A percentile compares a stretch with the other conserved stretches of the same genome.
phyloP scores from a whole-genome alignment of 1,284 basidiomycete genomes.

The Cutaneotrichosporon sp. region DNA sequence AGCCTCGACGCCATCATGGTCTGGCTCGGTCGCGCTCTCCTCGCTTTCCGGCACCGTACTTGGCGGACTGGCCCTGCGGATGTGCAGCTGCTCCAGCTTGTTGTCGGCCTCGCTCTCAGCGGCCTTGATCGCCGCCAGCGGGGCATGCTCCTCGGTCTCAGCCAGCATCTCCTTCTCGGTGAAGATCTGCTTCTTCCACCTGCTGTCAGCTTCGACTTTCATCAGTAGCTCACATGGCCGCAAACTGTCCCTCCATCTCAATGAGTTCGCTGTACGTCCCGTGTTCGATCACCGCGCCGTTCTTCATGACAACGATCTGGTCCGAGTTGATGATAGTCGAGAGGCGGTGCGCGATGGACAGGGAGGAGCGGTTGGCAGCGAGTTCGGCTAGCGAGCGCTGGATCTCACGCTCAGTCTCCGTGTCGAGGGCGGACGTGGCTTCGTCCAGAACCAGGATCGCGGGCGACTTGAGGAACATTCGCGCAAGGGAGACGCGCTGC shows the following conservation, averaged over 20 bases:
- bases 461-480: slow-evolving; percentile 88
- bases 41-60: slow-evolving; percentile 1
- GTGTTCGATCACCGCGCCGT: slow-evolving; percentile 77
- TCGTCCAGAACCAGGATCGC: slow-evolving; percentile 93
- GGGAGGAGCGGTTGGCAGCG: slow-evolving; percentile 65
- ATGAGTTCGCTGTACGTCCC: slow-evolving; percentile 82
- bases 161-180: slow-evolving; percentile 42
- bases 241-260: slow-evolving; percentile 51
- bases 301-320: slow-evolving; percentile 80
- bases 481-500: slow-evolving; percentile 76
- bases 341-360: slow-evolving; percentile 80
- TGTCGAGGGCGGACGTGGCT: slow-evolving; percentile 93
- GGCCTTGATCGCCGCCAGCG: not conserved
- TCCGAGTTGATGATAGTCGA: slow-evolving; percentile 53
- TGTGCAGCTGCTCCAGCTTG: not conserved
- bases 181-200: slow-evolving; percentile 47
- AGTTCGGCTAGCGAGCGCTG: slow-evolving; percentile 59
- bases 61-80: not conserved
- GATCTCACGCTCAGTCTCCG: slow-evolving; percentile 67
- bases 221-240: slow-evolving; percentile 32
- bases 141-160: slow-evolving; percentile 9
- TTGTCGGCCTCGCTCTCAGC: not conserved
- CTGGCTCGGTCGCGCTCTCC: not conserved
- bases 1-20: not conserved
- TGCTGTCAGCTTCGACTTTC: slow-evolving; percentile 17